Evolutionary conservation across 371 early-diverging fungal genomes (phyloP), one percentile per base, ranked within the genome.

Genomic region (Apophysomyces sp.): DNA sequence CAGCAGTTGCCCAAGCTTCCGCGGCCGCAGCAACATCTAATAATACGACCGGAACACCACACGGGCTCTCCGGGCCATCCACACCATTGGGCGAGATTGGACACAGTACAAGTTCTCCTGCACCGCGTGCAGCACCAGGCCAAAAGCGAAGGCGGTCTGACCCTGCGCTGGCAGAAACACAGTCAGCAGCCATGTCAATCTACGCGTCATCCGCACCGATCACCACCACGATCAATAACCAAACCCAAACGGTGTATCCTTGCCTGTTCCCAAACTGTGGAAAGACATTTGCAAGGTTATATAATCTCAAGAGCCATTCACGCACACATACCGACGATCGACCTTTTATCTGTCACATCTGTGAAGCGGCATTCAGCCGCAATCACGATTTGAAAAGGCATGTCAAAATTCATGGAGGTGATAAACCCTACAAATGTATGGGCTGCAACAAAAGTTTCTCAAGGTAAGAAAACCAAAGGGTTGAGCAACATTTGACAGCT

Each of bases 321-420:
- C 76, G 88, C 54, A 91, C 93, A 4, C 93, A 93, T 65, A 90
- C 92, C 2, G 86, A 87, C 39, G 89, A 90, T 49, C 81, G 91
- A 49, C 94, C 94, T 1, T 94, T 90, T 80, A 79, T 85, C 4
- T 94, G 95, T 64, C 69, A 71, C 31, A 76, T 81, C 2, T 94
- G 95, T 67, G 65, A 79, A 34, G 84, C 89, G 44, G 87, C 92
- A 1, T 94, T 94, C 63, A 83, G 92, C 59, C 82, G 95, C 36
- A 92, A 94, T 62, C 94, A 94, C 62, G 95, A 94, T 67, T 71
- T 94, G 40, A 94, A 94, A 60, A 77, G 95, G 12, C 95, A 94
- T 63, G 81, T 87, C 58, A 90, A 92, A 69, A 93, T 92, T 34
- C 95, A 94, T 64, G 87, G 84, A n/a, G 93, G 93, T 11, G 80